A percentile compares a stretch with the other conserved stretches of the same genome.
Evolutionary conservation across 2,329 filamentous ascomycete genomes (phyloP).

Genomic region (Diaporthe ilicicola): DNA sequence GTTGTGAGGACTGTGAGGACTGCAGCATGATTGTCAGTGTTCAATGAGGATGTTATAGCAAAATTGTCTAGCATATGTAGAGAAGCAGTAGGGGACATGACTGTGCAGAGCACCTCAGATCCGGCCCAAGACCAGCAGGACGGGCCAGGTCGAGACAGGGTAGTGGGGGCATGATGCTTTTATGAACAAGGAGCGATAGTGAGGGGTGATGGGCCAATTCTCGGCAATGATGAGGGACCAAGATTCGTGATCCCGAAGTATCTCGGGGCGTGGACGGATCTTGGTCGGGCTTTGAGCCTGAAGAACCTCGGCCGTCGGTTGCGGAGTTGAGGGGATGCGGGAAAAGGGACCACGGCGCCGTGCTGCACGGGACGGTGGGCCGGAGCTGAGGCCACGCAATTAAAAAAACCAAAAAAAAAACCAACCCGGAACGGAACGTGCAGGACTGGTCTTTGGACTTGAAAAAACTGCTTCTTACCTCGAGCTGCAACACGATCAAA

Average conservation of each 20-base stretch:
- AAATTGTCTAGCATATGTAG: not conserved
- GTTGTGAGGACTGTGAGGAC: constrained; percentile 9
- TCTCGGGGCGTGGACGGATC: not conserved
- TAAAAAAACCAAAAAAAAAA: not conserved
- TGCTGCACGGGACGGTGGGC: constrained; percentile 25
- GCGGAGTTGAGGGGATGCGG: constrained; percentile 22
- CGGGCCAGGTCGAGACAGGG: not conserved
- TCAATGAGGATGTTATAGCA: not conserved
- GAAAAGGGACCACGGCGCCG: constrained; percentile 9
- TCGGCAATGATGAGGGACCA: not conserved
- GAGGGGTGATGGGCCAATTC: not conserved
- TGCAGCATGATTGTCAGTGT: constrained; percentile 23
- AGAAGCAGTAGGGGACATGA: not conserved
- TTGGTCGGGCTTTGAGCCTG: constrained; percentile 1
- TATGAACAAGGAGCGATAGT: not conserved
- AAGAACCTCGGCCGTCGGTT: constrained; percentile 26
- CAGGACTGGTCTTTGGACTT: not conserved
- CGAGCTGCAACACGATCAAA: not conserved
- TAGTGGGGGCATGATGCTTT: not conserved
- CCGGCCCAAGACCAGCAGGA: not conserved
- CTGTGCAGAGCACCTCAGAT: not conserved
- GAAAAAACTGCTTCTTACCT: constrained; percentile 5
- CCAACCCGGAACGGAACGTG: constrained; percentile 11
- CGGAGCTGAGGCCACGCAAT: constrained; percentile 21
- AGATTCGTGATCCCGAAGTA: not conserved